A percentile compares a stretch with the other conserved stretches of the same genome.
Evolutionary conservation across 2,329 filamentous ascomycete genomes (phyloP).

Genomic region (Orbilia quercus): DNA sequence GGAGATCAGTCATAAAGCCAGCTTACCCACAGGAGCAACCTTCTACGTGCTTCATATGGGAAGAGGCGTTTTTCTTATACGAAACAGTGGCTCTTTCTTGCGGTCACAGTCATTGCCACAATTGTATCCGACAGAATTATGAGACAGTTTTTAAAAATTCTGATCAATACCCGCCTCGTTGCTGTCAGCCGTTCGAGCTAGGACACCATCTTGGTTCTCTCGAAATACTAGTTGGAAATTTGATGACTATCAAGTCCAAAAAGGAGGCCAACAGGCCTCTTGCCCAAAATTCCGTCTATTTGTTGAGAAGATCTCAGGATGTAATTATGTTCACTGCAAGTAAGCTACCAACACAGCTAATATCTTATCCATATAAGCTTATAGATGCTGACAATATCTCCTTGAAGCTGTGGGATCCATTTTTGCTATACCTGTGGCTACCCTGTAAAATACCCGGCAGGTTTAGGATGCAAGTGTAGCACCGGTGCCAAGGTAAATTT

Average conservation of each 20-base stretch:
- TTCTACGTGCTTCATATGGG: slow-evolving; percentile 24
- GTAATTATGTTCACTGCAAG: slow-evolving; percentile 24
- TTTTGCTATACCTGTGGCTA: slow-evolving; percentile 27
- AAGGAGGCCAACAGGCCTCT: slow-evolving; percentile 13
- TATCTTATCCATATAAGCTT: not conserved
- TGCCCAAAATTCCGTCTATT: slow-evolving; percentile 28
- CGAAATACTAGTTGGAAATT: slow-evolving; percentile 5
- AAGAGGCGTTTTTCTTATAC: not conserved
- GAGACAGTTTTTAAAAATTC: slow-evolving; percentile 5
- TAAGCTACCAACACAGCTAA: slow-evolving; percentile 12
- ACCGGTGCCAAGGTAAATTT: not conserved
- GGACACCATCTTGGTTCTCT: slow-evolving; percentile 10
- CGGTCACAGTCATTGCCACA: slow-evolving; percentile 23
- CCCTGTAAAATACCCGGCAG: not conserved
- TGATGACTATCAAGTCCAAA: slow-evolving; percentile 9
- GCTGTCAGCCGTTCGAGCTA: slow-evolving; percentile 29
- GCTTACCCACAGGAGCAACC: slow-evolving; percentile 24
- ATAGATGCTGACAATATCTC: not conserved
- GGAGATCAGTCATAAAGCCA: not conserved
- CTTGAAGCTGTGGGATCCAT: slow-evolving; percentile 7
- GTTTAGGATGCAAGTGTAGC: slow-evolving; percentile 2
- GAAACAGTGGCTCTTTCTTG: slow-evolving; percentile 3
- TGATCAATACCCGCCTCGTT: slow-evolving; percentile 29
- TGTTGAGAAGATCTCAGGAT: slow-evolving; percentile 23
- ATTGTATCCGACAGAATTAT: slow-evolving; percentile 26